Base-by-base conservation (phyloP, 75 land plant species). In the Azolla pinnata region DNA sequence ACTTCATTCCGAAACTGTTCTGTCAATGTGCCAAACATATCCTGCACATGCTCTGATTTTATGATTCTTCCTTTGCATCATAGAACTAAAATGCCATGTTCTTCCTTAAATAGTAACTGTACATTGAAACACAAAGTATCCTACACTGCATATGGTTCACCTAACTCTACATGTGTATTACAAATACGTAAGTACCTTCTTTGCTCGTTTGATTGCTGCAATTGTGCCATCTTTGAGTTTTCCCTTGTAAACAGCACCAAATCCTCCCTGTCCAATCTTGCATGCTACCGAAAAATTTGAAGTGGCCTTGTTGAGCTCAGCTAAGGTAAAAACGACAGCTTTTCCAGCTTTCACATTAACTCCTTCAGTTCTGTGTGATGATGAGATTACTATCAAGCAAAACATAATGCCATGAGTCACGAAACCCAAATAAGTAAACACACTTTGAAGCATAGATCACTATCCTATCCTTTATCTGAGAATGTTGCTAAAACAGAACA, bases 1-100 rank as follows among this genome's bases (percentile, higher is more conserved):
- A 91, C 63, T 69, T 91, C 96, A 65, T 69, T 82, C 38, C 75
- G 74, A 48, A 88, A 88, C 31, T 87, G 84, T 10, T 52, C 60
- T 29, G 77, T 76, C 56, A 81, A 61, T 54, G 67, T 81, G 52
- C 83, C 91, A 69, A 81, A 74, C n/a, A 67, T 47, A 65, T 56
- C 76, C 97, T 90, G 85, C 42, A 38, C n/a, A n/a, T n/a, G n/a
- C n/a, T n/a, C n/a, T n/a, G n/a, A n/a, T n/a, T n/a, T n/a, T n/a
- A 38, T 8, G 14, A 38, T 7, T 8, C 42, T 38, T 38, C 14
- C 42, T 38, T 38, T 7, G 7, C 42, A 38, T 8, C 42, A 38
- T 8, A 7, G 7, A 14, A 7, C 7, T 38, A 38, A 38, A 8
- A 38, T 38, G 7, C 14, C 14, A 14, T 38, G 42, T 8, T 8